Evolutionary conservation across 768 basidiomycete species (phyloP).

Genomic region (Chalciporus chontae): DNA sequence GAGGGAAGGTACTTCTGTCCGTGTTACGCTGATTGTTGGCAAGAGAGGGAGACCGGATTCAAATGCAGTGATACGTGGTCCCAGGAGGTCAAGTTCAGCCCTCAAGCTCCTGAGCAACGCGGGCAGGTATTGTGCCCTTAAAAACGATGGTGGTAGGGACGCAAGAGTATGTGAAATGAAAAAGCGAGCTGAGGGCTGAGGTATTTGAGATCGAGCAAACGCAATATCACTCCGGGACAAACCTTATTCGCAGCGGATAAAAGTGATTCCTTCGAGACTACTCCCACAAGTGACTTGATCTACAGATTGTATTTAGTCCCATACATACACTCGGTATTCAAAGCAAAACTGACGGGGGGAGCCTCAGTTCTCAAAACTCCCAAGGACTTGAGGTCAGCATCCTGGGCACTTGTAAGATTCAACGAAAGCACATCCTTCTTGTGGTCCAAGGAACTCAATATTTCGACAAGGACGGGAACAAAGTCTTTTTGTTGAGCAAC

Average conservation of each 20-base stretch:
- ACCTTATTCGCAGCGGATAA: slow-evolving; percentile 23
- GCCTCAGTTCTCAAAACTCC: slow-evolving; percentile 61
- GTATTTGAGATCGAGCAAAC: slow-evolving; percentile 6
- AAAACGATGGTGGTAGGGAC: slow-evolving; percentile 42
- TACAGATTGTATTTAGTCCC: slow-evolving; percentile 18
- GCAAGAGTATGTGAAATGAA: slow-evolving; percentile 51
- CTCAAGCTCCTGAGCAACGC: slow-evolving; percentile 31
- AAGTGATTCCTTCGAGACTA: slow-evolving; percentile 34
- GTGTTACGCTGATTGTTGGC: slow-evolving; percentile 20
- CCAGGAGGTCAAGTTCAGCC: slow-evolving; percentile 38
- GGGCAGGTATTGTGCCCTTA: slow-evolving; percentile 32
- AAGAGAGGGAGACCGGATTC: slow-evolving; percentile 38
- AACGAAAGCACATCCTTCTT: slow-evolving; percentile 50
- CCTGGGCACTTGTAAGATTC: slow-evolving; percentile 31
- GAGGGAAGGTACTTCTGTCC: slow-evolving; percentile 33
- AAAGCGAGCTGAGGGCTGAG: slow-evolving; percentile 51
- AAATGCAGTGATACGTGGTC: slow-evolving; percentile 37
- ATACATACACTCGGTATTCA: background rate
- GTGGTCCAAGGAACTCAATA: slow-evolving; percentile 34
- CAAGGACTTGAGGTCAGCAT: slow-evolving; percentile 45
- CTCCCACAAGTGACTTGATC: slow-evolving; percentile 34
- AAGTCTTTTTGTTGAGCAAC: slow-evolving; percentile 41
- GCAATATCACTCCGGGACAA: background rate
- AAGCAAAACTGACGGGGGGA: slow-evolving; percentile 40
- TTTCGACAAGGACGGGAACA: slow-evolving; percentile 40